Percentiles rank a stretch among this genome's conserved stretches.
Evolutionary conservation across 257 asterid species (phyloP).

Genomic region (Nyctanthes arbortristis): DNA sequence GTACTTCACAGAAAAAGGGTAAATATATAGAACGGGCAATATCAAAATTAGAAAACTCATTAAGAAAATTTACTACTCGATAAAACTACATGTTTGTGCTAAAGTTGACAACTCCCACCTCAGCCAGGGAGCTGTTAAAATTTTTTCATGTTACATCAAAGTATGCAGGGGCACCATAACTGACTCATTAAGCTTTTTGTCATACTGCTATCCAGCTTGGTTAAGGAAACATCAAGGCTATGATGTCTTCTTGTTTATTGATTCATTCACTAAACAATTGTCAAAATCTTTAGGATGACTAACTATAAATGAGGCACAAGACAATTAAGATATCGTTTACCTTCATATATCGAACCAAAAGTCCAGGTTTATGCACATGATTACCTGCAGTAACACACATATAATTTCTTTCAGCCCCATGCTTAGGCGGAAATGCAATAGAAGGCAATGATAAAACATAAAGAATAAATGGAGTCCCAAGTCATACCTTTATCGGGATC

Average conservation of each 20-base stretch:
- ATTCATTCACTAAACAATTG: background rate
- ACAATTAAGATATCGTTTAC: slow-evolving; percentile 39
- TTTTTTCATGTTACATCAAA: no score
- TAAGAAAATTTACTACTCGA: background rate
- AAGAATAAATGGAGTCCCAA: slow-evolving; percentile 10
- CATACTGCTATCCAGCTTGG: background rate
- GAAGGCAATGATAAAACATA: slow-evolving; percentile 16
- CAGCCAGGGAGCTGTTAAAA: no score
- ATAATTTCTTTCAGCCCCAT: slow-evolving; percentile 21
- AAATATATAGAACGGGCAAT: slow-evolving; percentile 12
- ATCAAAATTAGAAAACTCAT: slow-evolving; percentile 3
- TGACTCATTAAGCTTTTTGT: background rate
- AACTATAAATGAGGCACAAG: slow-evolving; percentile 13
- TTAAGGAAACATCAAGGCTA: background rate
- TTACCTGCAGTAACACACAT: slow-evolving; percentile 50
- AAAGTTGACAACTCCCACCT: no score
- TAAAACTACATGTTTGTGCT: no score
- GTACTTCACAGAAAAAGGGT: background rate
- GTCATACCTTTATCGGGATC: slow-evolving; percentile 72
- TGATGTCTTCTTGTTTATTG: background rate
- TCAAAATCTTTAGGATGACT: background rate
- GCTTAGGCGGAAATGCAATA: slow-evolving; percentile 17
- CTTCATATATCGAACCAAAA: slow-evolving; percentile 91
- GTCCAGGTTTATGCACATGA: slow-evolving; percentile 71
- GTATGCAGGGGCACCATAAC: no score